Percentiles rank a stretch among this genome's conserved stretches.
phyloP scores from a whole-genome alignment of 805 yeast species.

The Kazachstania taianensis region DNA sequence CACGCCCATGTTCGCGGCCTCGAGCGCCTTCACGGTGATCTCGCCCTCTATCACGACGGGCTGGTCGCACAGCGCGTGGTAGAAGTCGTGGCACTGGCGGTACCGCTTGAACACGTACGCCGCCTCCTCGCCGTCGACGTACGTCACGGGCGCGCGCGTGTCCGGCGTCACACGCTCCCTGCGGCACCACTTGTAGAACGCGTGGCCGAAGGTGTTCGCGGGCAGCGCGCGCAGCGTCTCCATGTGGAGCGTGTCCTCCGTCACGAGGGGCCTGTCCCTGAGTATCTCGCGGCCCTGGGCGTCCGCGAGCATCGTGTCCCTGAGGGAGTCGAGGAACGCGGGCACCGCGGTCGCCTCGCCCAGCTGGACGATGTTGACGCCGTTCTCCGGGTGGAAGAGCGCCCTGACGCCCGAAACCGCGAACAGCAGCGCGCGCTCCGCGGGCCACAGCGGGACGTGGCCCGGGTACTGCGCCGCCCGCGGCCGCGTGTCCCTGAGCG shows the following conservation, averaged over 20 bases:
- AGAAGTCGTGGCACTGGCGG: conserved; percentile 94
- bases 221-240: conserved; percentile 52
- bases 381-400: conserved; percentile 62
- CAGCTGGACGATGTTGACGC: conserved; percentile 64
- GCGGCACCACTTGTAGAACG: conserved; percentile 74
- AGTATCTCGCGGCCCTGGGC: conserved; percentile 68
- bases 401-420: conserved; percentile 72
- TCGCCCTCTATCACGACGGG: conserved; percentile 96
- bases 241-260: conserved; percentile 57
- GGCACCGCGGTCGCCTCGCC: conserved; percentile 88
- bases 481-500: conserved; percentile 21
- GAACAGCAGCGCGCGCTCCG: conserved; percentile 58
- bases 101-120: conserved; percentile 91
- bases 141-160: conserved; percentile 79
- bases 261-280: conserved; percentile 73
- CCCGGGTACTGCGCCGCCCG: conserved; percentile 47
- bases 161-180: conserved; percentile 89
- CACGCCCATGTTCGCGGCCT: conserved; percentile 81
- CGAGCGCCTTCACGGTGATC: conserved; percentile 84
- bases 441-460: conserved; percentile 60
- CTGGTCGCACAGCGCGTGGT: conserved; percentile 81
- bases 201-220: conserved; percentile 60
- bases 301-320: conserved; percentile 66
- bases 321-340: conserved; percentile 49
- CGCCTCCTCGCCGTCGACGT: conserved; percentile 78